Percentiles rank a stretch among this genome's conserved stretches.
Evolutionary conservation across 23 red algal genomes (phyloP).

Genomic region (Gracilaria domingensis): DNA sequence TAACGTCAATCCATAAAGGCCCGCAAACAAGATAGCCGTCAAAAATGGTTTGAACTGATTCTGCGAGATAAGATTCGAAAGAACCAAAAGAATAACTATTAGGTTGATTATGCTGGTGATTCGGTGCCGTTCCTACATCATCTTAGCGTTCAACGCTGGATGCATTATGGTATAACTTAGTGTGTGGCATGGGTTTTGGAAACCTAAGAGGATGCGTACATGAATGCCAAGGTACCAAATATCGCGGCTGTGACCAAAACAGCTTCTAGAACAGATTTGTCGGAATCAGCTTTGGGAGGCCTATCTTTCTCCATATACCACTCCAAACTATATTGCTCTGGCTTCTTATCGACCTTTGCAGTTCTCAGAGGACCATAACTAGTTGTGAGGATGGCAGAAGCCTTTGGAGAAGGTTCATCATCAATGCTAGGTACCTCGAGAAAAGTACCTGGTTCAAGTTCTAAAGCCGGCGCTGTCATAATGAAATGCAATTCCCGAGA

Average conservation of each 20-base stretch:
- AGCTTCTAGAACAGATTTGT: slow-evolving; percentile 53
- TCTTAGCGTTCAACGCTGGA: not conserved
- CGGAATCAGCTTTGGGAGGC: slow-evolving; percentile 37
- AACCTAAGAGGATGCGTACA: slow-evolving; percentile 26
- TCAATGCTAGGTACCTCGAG: slow-evolving; percentile 68
- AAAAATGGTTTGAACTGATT: not conserved
- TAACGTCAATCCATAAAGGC: not conserved
- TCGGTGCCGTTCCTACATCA: not conserved
- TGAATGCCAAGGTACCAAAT: slow-evolving; percentile 47
- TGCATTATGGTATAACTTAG: not conserved
- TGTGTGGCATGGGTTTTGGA: not conserved
- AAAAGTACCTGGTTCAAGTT: slow-evolving; percentile 78
- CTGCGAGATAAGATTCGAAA: not conserved
- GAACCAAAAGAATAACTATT: not conserved
- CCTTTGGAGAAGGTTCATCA: slow-evolving; percentile 46
- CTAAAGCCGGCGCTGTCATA: slow-evolving; percentile 79
- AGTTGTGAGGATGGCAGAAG: slow-evolving; percentile 17
- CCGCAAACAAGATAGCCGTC: not conserved
- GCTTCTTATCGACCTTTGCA: slow-evolving; percentile 62
- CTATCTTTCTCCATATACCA: slow-evolving; percentile 89
- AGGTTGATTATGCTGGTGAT: not conserved
- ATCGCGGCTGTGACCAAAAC: slow-evolving; percentile 24
- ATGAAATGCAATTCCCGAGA: slow-evolving; percentile 87
- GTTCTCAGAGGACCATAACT: slow-evolving; percentile 51
- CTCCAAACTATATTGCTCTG: slow-evolving; percentile 86